Conservation (phyloP, 2,329 filamentous ascomycete genomes). For the Aspergillus japonicus region DNA sequence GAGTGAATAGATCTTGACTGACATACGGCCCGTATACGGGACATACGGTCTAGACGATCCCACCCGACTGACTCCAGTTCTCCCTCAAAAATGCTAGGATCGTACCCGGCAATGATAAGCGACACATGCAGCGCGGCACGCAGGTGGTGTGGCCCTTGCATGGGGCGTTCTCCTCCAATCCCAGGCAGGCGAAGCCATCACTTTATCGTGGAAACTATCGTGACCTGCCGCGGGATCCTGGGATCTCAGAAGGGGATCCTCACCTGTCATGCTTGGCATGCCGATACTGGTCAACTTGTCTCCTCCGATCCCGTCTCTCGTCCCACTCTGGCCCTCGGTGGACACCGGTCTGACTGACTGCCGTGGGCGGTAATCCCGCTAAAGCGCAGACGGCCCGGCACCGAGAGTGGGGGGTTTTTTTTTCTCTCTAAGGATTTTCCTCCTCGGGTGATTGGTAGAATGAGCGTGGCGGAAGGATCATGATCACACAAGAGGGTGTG, state of each 20-base stretch:
- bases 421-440: too few relatives aligned
- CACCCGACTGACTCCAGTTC: too few relatives aligned
- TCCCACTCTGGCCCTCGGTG: not conserved
- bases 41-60: too few relatives aligned
- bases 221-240: not conserved
- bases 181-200: too few relatives aligned
- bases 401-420: not conserved
- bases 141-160: too few relatives aligned
- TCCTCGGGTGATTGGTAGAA: too few relatives aligned
- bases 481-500: too few relatives aligned
- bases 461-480: too few relatives aligned
- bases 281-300: not conserved
- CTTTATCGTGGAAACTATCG: not conserved
- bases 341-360: too few relatives aligned
- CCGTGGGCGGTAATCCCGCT: not conserved
- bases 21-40: too few relatives aligned
- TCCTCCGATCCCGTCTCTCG: not conserved
- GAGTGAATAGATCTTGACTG: too few relatives aligned
- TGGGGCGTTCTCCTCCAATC: too few relatives aligned
- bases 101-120: not conserved
- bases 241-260: not conserved
- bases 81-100: not conserved
- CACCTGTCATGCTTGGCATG: not conserved
- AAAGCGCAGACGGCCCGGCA: not conserved
- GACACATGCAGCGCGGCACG: not conserved